Base-by-base conservation (phyloP, 805 yeast genomes). In the Lipomyces japonicus region DNA sequence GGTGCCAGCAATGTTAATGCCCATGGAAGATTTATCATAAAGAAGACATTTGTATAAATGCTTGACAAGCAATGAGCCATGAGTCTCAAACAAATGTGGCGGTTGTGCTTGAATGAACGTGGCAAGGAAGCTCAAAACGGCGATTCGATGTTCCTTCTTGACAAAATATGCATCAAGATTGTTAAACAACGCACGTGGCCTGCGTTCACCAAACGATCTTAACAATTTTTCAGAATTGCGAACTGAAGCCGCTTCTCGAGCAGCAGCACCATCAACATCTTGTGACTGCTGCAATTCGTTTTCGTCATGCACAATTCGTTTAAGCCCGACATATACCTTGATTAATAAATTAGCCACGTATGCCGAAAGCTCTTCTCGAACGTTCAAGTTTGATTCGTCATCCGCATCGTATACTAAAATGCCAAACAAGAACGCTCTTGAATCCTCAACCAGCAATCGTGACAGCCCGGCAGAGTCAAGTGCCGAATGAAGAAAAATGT, bases 381-480 rank as follows among this genome's bases (percentile, higher is more conserved):
- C 30, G 9, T 34, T 50, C 31, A 22, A 7, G 4, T 44, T 51
- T 2, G 45, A 36, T 14, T 49, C 50, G 30, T 53, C 58, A 18
- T 48, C 60, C n/a, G 55, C 40, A 32, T 58, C 59, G 22, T 61
- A 59, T 7, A 59, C 50, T 49, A 67, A 51, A 10, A 70, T 59
- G 12, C 61, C 52, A 28, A 53, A 39, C 21, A 71, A 38, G 35
- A 71, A 66, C 7, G 62, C 59, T 12, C 66, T 56, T n/a, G 71
- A 48, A 5, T 63, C 60, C 21, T 55, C 51, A 1, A 69, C 74
- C 1, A 76, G 67, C 5, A 44, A 36, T 60, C 61, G n/a, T 45
- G 66, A 68, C 2, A 85, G 22, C 16, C 53, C 82, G 0, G 83
- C 81, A 31, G 84, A 77, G 58, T 81, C 82, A 2, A 80, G 67